These are phyloP conservation scores for Colletotrichum magnum DNA, from an alignment of 2,329 filamentous ascomycete species.

Conservation along the genomic window DNA sequence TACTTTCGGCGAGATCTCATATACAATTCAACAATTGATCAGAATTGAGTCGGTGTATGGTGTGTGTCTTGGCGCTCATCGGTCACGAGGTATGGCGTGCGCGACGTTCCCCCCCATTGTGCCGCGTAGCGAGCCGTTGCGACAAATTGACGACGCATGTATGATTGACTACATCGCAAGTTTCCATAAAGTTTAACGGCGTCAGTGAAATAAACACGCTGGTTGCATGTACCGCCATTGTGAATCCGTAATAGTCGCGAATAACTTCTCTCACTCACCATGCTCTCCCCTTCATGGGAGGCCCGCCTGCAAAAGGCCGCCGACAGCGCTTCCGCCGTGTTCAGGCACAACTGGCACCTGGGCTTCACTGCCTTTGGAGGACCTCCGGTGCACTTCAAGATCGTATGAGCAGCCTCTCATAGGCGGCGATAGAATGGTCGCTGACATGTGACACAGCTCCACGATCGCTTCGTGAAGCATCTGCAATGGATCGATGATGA, in stretches of 20 bases:
- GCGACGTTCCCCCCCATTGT: background rate
- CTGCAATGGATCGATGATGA: conserved; percentile 75
- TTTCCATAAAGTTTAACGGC: too few species aligned
- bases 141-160: background rate
- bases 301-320: conserved; percentile 4
- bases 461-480: conserved; percentile 71
- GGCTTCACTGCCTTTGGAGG: conserved; percentile 76
- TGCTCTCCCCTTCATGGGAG: conserved; percentile 16
- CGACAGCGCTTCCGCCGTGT: conserved; percentile 3
- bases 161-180: too few species aligned
- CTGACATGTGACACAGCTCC: conserved; percentile 54
- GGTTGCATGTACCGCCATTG: too few species aligned
- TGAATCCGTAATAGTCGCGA: too few species aligned
- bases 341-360: conserved; percentile 64
- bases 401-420: conserved; percentile 51
- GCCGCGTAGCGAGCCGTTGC: background rate
- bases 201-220: too few species aligned
- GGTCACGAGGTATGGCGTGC: conserved; percentile 37
- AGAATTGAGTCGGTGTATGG: background rate
- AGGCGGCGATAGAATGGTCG: background rate
- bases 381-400: conserved; percentile 77
- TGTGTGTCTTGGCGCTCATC: conserved; percentile 9
- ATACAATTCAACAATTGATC: background rate
- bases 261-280: background rate
- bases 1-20: background rate